Conservation (phyloP, 140 eudicot genomes). For the Senecio squalidus region DNA sequence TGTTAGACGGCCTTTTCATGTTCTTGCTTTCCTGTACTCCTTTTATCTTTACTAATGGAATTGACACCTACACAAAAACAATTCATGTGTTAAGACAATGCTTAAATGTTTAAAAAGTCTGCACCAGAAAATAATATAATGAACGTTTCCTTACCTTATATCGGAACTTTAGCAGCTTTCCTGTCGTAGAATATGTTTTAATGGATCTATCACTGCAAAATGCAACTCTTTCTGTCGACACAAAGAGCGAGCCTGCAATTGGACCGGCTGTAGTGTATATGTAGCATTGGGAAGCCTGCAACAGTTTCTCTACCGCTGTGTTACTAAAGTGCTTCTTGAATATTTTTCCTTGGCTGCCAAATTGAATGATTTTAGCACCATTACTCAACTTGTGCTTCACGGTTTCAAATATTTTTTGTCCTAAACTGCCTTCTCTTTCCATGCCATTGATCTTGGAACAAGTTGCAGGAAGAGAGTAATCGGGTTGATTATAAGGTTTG, state of each 20-base stretch:
- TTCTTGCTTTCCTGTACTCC: conserved; percentile 32
- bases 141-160: conserved; percentile 32
- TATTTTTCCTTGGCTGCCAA: conserved; percentile 25
- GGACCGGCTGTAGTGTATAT: conserved; percentile 47
- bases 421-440: conserved; percentile 18
- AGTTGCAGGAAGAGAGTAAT: conserved; percentile 11
- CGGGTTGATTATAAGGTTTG: conserved; percentile 18
- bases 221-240: conserved; percentile 41
- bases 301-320: conserved; percentile 29
- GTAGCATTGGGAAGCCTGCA: conserved; percentile 35
- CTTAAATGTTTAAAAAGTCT: not conserved
- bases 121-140: not conserved
- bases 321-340: conserved; percentile 30
- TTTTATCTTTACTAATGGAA: conserved; percentile 33
- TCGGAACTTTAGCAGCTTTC: conserved; percentile 31
- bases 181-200: conserved; percentile 37
- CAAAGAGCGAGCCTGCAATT: conserved; percentile 39
- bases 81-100: not conserved
- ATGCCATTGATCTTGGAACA: conserved; percentile 4
- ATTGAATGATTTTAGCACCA: conserved; percentile 35
- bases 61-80: conserved; percentile 6
- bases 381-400: conserved; percentile 42
- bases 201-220: conserved; percentile 37
- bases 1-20: conserved; percentile 27
- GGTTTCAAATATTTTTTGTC: conserved; percentile 29